These are phyloP conservation scores for Talaromyces amestolkiae DNA, from an alignment of 2,329 filamentous ascomycete species.

Conservation along the genomic window DNA sequence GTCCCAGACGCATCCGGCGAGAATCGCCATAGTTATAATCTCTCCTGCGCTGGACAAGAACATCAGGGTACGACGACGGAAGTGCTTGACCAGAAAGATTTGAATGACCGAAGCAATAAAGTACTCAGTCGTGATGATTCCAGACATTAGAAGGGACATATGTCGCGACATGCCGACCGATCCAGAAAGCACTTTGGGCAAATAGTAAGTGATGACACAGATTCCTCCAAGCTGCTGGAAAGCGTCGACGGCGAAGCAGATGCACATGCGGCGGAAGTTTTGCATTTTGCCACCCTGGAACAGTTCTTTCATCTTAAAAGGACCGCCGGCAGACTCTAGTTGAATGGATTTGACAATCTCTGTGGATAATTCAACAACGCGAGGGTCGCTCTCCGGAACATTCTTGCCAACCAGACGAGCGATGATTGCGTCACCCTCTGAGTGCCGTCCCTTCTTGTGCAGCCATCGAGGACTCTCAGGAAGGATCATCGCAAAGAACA, in stretches of 20 bases:
- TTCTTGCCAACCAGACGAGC: slow-evolving; percentile 8
- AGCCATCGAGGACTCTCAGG: slow-evolving; percentile 48
- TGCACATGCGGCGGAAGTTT: slow-evolving; percentile 26
- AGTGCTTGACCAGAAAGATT: slow-evolving; percentile 51
- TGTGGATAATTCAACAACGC: slow-evolving; percentile 34
- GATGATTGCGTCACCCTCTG: not conserved
- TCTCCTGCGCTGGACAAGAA: slow-evolving; percentile 51
- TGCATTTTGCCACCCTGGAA: slow-evolving; percentile 33
- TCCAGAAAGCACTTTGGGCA: slow-evolving; percentile 19
- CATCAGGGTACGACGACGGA: slow-evolving; percentile 57
- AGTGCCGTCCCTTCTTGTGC: not conserved
- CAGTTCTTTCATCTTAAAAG: slow-evolving; percentile 38
- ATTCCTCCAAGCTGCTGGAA: slow-evolving; percentile 45
- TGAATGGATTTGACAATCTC: slow-evolving; percentile 39
- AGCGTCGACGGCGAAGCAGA: slow-evolving; percentile 17
- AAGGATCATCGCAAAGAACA: slow-evolving; percentile 38
- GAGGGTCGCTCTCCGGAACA: slow-evolving; percentile 18
- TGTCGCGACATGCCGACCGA: slow-evolving; percentile 36
- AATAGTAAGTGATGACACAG: slow-evolving; percentile 20
- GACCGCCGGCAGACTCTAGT: slow-evolving; percentile 31
- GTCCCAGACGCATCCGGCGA: slow-evolving; percentile 36
- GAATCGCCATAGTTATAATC: slow-evolving; percentile 50
- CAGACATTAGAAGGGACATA: slow-evolving; percentile 55
- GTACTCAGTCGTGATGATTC: slow-evolving; percentile 52
- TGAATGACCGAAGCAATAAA: slow-evolving; percentile 44